phyloP scores from a whole-genome alignment of 805 yeast species.

The Suhomyces xylopsoci region DNA sequence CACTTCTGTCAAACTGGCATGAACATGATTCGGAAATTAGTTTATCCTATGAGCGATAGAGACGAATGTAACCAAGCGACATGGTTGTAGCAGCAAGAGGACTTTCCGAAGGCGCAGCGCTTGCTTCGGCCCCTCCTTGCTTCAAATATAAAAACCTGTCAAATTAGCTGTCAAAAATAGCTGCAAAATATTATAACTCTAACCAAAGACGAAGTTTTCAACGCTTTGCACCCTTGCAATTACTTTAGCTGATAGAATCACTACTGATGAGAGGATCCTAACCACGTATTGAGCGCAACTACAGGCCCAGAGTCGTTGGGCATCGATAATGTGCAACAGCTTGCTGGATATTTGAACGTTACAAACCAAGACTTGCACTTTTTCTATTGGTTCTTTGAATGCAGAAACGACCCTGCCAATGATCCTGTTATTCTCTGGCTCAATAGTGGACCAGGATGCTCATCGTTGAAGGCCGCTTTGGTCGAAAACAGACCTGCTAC shows the following conservation, averaged over 20 bases:
- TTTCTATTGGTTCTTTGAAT: conserved; percentile 30
- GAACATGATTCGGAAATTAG: background rate
- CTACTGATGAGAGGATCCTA: background rate
- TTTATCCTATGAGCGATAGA: background rate
- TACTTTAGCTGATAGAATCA: background rate
- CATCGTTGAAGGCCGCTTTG: conserved; percentile 23
- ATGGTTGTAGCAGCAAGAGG: background rate
- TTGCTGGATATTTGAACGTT: conserved; percentile 38
- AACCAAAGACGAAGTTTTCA: background rate
- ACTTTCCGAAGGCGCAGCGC: background rate
- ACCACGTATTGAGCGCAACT: background rate
- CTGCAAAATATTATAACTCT: background rate
- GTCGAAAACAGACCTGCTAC: conserved; percentile 27
- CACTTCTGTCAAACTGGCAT: background rate
- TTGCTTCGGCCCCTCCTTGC: background rate
- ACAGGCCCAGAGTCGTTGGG: conserved; percentile 23
- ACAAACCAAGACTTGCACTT: conserved; percentile 27
- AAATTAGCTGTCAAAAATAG: background rate
- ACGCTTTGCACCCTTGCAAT: background rate
- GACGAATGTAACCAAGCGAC: background rate
- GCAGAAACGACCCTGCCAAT: conserved; percentile 28
- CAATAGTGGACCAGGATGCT: conserved; percentile 33
- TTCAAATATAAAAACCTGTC: background rate
- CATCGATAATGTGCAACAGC: conserved; percentile 34
- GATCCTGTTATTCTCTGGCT: conserved; percentile 33